Evolutionary conservation across 352 stramenopile genomes (phyloP).

Genomic region (Pelagophyceae sp.): DNA sequence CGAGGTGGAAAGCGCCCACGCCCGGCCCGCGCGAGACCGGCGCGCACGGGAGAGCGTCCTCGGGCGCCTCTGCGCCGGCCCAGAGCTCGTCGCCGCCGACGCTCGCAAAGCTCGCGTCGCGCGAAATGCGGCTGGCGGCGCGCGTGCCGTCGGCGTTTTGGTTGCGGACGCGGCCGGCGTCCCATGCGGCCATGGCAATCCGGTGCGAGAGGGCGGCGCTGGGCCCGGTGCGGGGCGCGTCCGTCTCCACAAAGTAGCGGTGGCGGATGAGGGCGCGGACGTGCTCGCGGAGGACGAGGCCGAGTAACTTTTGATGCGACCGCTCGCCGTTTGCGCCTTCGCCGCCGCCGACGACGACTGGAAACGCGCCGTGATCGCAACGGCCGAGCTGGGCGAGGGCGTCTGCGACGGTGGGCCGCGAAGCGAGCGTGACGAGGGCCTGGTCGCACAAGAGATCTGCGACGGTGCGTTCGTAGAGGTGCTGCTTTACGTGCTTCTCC

Average conservation of each 20-base stretch:
- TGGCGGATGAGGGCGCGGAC: not conserved
- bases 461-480: slow-evolving; percentile 33
- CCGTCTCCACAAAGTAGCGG: not conserved
- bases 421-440: not conserved
- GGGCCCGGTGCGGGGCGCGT: not conserved
- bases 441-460: not conserved
- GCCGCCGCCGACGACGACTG: not conserved
- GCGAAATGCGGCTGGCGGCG: not conserved
- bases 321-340: not conserved
- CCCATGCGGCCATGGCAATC: not conserved
- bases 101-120: not conserved
- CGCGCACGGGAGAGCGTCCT: slow-evolving; percentile 36
- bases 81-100: not conserved
- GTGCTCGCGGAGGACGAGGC: slow-evolving; percentile 11
- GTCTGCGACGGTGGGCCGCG: not conserved
- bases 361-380: not conserved
- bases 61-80: not conserved
- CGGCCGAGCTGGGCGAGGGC: not conserved
- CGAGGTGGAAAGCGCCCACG: slow-evolving; percentile 42
- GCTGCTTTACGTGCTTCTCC: slow-evolving; percentile 66
- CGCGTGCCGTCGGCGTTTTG: not conserved
- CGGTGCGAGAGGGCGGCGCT: not conserved
- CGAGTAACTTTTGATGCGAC: not conserved
- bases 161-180: not conserved
- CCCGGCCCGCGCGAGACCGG: slow-evolving; percentile 57